These are phyloP conservation scores for carrot (Daucus carota) DNA, from an alignment of 129 eudicot genomes.

Conservation along the genomic window DNA sequence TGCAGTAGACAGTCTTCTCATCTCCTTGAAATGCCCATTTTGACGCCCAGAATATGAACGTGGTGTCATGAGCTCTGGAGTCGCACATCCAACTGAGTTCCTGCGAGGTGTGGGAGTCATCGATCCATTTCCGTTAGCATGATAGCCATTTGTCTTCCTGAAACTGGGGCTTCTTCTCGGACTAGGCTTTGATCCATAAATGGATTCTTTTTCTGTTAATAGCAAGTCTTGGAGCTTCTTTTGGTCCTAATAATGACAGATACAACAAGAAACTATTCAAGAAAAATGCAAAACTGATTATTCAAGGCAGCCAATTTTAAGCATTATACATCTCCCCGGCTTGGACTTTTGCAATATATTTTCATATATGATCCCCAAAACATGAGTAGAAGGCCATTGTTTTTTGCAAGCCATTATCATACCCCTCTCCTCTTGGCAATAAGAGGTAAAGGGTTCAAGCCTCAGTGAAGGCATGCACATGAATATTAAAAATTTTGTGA, in stretches of 20 bases:
- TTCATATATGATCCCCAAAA: neutral
- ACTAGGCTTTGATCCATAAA: constrained; percentile 80
- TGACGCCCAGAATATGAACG: constrained; percentile 74
- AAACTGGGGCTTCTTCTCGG: constrained; percentile 81
- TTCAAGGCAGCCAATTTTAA: neutral
- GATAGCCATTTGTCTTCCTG: constrained; percentile 55
- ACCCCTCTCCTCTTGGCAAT: neutral
- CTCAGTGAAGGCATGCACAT: neutral
- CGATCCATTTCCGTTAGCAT: constrained; percentile 57
- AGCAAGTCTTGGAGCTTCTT: constrained; percentile 80
- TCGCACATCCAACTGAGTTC: constrained; percentile 50
- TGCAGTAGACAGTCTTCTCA: constrained; percentile 63
- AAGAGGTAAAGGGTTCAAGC: neutral
- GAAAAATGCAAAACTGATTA: neutral
- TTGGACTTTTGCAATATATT: neutral
- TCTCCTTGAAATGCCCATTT: constrained; percentile 73
- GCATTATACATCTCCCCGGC: neutral
- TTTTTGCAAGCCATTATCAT: neutral
- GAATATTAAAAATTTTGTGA: neutral
- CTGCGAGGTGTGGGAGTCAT: constrained; percentile 74
- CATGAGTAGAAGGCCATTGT: neutral
- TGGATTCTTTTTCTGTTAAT: constrained; percentile 67
- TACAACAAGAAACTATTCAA: neutral
- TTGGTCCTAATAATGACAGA: constrained; percentile 47
- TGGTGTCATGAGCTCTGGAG: constrained; percentile 59